These are phyloP conservation scores for Nicotiana tabacum DNA, from an alignment of 257 asterid species.

Conservation along the genomic window DNA sequence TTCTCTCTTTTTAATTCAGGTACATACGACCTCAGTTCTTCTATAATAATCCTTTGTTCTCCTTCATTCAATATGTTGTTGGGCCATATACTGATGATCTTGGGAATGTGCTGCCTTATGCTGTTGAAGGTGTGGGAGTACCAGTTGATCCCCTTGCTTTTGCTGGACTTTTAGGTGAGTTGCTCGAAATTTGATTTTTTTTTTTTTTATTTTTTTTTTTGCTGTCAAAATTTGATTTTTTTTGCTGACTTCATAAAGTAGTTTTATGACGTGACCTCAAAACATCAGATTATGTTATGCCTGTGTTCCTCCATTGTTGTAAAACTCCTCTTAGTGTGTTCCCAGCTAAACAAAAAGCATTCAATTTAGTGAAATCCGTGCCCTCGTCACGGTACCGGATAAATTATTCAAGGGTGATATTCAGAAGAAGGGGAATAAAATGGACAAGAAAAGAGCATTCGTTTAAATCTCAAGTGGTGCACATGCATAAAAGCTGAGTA, in stretches of 20 bases:
- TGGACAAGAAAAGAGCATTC: background rate
- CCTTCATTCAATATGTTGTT: slow-evolving; percentile 74
- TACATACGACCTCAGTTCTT: slow-evolving; percentile 92
- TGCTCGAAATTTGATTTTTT: background rate
- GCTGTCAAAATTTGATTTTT: background rate
- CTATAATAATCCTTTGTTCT: slow-evolving; percentile 77
- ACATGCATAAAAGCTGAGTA: background rate
- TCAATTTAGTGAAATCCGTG: background rate
- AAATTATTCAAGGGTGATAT: background rate
- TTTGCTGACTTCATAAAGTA: background rate
- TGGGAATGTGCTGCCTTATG: slow-evolving; percentile 83
- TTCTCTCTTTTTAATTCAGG: slow-evolving; percentile 36
- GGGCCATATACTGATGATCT: slow-evolving; percentile 91
- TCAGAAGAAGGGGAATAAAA: background rate
- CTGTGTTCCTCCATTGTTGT: background rate
- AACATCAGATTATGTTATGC: background rate
- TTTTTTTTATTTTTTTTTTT: no score
- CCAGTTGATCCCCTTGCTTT: slow-evolving; percentile 97
- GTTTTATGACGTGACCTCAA: background rate
- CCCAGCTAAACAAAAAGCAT: background rate
- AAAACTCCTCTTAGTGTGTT: background rate
- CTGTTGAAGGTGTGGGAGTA: slow-evolving; percentile 93
- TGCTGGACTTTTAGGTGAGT: slow-evolving; percentile 83
- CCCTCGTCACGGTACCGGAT: background rate
- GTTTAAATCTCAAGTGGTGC: background rate